phyloP scores from a whole-genome alignment of 108 stramenopile species.

The Stephanodiscus triporus region DNA sequence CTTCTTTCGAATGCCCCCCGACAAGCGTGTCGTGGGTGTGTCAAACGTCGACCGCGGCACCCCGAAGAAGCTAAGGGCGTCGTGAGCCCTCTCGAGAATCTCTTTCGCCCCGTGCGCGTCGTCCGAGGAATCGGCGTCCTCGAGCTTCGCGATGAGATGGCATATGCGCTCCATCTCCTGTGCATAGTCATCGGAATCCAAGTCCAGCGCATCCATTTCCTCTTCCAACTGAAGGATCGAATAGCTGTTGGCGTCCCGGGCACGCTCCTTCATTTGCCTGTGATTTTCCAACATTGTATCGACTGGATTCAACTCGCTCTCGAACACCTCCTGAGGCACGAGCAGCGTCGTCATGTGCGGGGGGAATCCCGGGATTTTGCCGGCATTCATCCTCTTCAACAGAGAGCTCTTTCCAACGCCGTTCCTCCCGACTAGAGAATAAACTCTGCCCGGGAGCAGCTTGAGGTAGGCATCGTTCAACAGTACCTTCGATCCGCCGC shows the following conservation, averaged over 20 bases:
- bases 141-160: constrained; percentile 67
- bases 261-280: constrained; percentile 14
- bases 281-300: constrained; percentile 52
- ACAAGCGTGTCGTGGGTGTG: constrained; percentile 44
- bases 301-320: constrained; percentile 39
- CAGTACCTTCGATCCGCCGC: constrained; percentile 46
- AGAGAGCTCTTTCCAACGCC: constrained; percentile 77
- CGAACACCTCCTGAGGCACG: constrained; percentile 68
- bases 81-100: constrained; percentile 21
- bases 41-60: constrained; percentile 34
- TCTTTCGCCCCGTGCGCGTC: constrained; percentile 11
- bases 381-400: constrained; percentile 63
- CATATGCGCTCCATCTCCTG: constrained; percentile 68
- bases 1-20: constrained; percentile 69
- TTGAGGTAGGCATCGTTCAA: constrained; percentile 73
- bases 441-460: constrained; percentile 62
- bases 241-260: constrained; percentile 23
- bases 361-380: constrained; percentile 82
- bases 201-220: constrained; percentile 48
- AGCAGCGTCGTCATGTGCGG: constrained; percentile 63
- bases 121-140: constrained; percentile 47
- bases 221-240: constrained; percentile 46
- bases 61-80: constrained; percentile 62
- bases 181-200: constrained; percentile 39
- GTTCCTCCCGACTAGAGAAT: constrained; percentile 73